Evolutionary conservation across 352 stramenopile species (phyloP).

Genomic region (Pythium monospermum): DNA sequence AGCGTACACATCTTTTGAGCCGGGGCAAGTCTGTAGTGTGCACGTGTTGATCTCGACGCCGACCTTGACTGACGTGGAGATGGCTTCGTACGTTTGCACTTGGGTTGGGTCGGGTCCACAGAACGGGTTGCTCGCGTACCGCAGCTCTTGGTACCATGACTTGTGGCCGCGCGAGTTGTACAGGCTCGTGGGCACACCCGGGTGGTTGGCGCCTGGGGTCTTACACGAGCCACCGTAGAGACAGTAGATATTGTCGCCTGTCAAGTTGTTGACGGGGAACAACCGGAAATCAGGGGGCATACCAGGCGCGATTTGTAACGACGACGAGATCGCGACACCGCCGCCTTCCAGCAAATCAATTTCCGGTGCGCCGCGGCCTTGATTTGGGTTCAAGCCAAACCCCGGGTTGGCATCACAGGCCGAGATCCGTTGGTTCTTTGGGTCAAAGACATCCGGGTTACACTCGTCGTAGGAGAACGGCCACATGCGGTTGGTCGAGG

Average conservation of each 20-base stretch:
- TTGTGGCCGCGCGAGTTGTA: conserved; percentile 39
- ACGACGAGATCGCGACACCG: conserved; percentile 55
- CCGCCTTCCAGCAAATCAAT: conserved; percentile 89
- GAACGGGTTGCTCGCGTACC: conserved; percentile 44
- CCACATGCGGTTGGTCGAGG: conserved; percentile 86
- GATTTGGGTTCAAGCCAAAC: conserved; percentile 55
- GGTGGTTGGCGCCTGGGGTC: conserved; percentile 39
- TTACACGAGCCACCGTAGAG: conserved; percentile 19
- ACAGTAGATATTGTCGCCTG: conserved; percentile 14
- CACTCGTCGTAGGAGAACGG: conserved; percentile 89
- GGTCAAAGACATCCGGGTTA: conserved; percentile 57
- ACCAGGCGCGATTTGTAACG: conserved; percentile 64
- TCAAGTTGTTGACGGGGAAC: conserved; percentile 6
- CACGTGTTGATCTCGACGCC: conserved; percentile 42
- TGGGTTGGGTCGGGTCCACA: conserved; percentile 11
- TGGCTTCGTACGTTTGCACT: conserved; percentile 26
- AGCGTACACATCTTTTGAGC: conserved; percentile 38
- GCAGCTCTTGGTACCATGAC: conserved; percentile 54
- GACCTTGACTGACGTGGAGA: conserved; percentile 21
- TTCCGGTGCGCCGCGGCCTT: conserved; percentile 73
- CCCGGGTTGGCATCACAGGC: conserved; percentile 84
- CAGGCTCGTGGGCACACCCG: conserved; percentile 37
- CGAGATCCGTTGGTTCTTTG: conserved; percentile 69
- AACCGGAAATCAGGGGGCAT: conserved; percentile 29
- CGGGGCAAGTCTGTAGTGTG: conserved; percentile 29